A percentile compares a stretch with the other conserved stretches of the same genome.
Evolutionary conservation across 345 rosid species (phyloP).

Genomic region (Noccaea caerulescens): DNA sequence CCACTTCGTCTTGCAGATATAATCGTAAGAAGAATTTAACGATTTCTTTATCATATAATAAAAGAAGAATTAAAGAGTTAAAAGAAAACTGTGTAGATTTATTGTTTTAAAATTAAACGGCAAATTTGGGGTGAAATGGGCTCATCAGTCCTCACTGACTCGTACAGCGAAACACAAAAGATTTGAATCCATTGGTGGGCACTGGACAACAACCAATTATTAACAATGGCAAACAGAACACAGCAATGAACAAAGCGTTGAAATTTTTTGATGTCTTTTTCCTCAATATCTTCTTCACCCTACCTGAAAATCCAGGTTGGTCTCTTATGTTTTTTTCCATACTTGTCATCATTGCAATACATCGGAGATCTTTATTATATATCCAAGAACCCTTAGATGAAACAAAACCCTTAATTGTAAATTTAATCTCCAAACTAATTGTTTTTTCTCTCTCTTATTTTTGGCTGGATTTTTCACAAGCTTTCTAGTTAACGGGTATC

Average conservation of each 20-base stretch:
- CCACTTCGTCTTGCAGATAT: neutral
- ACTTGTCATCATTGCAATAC: conserved; percentile 33
- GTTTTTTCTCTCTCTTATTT: conserved; percentile 2
- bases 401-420: conserved; percentile 31
- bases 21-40: neutral
- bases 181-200: conserved; percentile 45
- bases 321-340: conserved; percentile 31
- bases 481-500: conserved; percentile 63
- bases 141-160: conserved; percentile 29
- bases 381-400: conserved; percentile 26
- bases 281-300: conserved; percentile 44
- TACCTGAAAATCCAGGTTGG: conserved; percentile 50
- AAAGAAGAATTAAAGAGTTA: neutral
- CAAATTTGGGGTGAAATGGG: conserved; percentile 17
- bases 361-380: conserved; percentile 29
- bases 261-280: conserved; percentile 49
- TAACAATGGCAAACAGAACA: conserved; percentile 51
- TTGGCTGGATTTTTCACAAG: conserved; percentile 27
- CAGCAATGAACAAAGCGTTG: conserved; percentile 45
- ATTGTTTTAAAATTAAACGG: neutral
- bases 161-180: conserved; percentile 26
- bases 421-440: conserved; percentile 17
- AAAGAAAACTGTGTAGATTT: neutral
- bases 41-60: no score
- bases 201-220: conserved; percentile 36